These are phyloP conservation scores for Penicillium fimorum DNA, from an alignment of 495 filamentous ascomycete genomes.

Conservation along the genomic window DNA sequence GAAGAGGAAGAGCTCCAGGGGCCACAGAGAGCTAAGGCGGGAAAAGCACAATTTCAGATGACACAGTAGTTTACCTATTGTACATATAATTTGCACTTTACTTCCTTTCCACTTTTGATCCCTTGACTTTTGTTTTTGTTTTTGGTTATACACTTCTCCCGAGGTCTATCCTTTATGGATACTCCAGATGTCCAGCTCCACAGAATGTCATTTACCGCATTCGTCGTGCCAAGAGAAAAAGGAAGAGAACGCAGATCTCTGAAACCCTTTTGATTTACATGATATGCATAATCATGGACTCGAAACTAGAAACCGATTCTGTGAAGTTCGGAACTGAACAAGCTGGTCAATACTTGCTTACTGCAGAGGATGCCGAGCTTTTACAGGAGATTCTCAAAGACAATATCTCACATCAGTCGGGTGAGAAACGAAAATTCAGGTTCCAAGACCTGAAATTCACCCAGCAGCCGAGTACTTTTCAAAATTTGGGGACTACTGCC, in stretches of 20 bases:
- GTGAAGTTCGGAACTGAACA: neutral
- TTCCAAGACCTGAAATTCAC: constrained; percentile 69
- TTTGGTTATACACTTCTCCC: neutral
- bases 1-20: neutral
- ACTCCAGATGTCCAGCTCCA: neutral
- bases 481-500: constrained; percentile 54
- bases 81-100: neutral
- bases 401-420: constrained; percentile 25
- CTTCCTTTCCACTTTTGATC: neutral
- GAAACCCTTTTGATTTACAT: neutral
- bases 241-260: neutral
- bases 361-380: constrained; percentile 55
- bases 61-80: neutral
- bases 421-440: constrained; percentile 42
- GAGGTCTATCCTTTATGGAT: neutral
- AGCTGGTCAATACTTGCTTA: constrained; percentile 49
- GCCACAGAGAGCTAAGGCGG: neutral
- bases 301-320: neutral
- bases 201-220: neutral
- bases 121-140: neutral
- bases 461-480: constrained; percentile 65
- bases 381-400: constrained; percentile 30
- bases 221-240: neutral
- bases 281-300: neutral
- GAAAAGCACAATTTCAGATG: neutral